Base-by-base conservation (phyloP, 768 basidiomycete genomes). In the Hypholoma fasciculare region DNA sequence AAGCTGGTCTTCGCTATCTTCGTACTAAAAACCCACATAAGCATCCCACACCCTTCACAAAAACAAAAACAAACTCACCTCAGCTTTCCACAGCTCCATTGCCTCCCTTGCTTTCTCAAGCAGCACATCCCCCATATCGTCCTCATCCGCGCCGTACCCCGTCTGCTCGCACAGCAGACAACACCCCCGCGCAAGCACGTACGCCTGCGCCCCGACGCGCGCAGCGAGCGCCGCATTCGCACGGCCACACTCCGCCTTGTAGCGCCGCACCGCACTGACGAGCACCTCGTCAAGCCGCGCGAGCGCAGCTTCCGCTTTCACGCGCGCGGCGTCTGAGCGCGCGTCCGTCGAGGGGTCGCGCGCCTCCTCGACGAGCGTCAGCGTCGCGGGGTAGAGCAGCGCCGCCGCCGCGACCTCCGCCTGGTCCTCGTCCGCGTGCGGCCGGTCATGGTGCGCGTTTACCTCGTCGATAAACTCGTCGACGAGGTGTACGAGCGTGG, bases 111-210 rank as follows among this genome's bases (percentile, higher is more conserved):
- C 74, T 39, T 74, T 65, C 37, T 69, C 66, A 61, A 81, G 66
- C 7, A 81, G 65, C 2, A 70, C 69, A 58, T 75, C 74, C 6
- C 74, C 76, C 65, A 75, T 74, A 40, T 75, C 77, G 44, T 74
- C 71, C 11, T 77, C 76, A 2, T 73, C 71, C 2, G 73, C 71
- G 0, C 79, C 78, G 64, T 69, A 80, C 0, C 78, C 78, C 0
- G 78, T 79, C 62, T 81, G 79, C 61, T 81, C 79, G 48, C 73
- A 76, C 14, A 81, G 67, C 58, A 79, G 65, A 57, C 79, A 81
- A 52, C 76, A 78, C 1, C 72, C 74, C 49, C 72, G 71, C 1
- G 74, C 74, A 14, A 81, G 66, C 4, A 67, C 69, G 43, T 75
- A 69, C 57, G 79, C 77, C 55, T 73, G 75, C 2, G 66, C 59